Conservation (phyloP, 768 basidiomycete species). For the Zangia roseola region DNA sequence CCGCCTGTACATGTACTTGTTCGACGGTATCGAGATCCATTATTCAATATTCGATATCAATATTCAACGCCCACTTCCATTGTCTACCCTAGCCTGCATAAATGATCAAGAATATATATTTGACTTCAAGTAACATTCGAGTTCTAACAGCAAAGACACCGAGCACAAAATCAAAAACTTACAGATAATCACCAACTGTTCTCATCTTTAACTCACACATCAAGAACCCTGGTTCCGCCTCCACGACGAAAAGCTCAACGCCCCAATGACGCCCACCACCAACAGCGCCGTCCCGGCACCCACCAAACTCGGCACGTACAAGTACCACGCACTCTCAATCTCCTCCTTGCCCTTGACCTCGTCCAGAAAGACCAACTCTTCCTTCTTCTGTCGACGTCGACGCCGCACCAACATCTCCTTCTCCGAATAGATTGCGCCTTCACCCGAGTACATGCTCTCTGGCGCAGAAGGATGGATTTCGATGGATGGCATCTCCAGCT, state of each 20-base stretch:
- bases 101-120: background rate
- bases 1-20: too few species aligned
- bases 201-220: constrained; percentile 4
- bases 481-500: constrained; percentile 69
- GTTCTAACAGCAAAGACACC: constrained; percentile 17
- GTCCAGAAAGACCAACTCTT: constrained; percentile 49
- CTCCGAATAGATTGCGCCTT: constrained; percentile 30
- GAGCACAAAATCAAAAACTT: constrained; percentile 5
- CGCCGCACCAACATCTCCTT: constrained; percentile 37
- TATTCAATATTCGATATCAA: too few species aligned
- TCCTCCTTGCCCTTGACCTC: constrained; percentile 50
- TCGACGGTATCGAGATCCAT: too few species aligned
- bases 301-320: constrained; percentile 75
- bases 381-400: constrained; percentile 51
- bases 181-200: constrained; percentile 6
- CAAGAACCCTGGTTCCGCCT: constrained; percentile 65
- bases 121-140: background rate
- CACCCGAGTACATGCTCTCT: constrained; percentile 28
- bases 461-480: constrained; percentile 40
- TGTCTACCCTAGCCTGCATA: too few species aligned
- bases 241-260: constrained; percentile 70
- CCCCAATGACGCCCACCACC: constrained; percentile 76
- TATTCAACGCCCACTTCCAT: too few species aligned
- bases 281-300: constrained; percentile 83
- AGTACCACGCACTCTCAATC: constrained; percentile 73